Evolutionary conservation across 2,329 filamentous ascomycete genomes (phyloP).

Genomic region (Cercospora brassicicola): DNA sequence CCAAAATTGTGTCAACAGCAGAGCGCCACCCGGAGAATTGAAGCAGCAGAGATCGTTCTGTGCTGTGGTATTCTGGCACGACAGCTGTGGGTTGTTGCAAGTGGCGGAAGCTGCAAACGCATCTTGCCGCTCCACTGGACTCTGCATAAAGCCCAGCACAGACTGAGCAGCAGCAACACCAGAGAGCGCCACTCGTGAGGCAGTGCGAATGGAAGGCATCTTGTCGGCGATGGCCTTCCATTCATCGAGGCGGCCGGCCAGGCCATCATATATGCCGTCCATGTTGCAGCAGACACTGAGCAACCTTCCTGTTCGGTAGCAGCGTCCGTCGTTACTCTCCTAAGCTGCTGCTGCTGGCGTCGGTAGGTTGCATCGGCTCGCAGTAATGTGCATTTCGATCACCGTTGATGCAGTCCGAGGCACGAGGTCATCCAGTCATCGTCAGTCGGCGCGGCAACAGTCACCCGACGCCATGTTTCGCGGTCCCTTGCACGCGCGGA

Average conservation of each 20-base stretch:
- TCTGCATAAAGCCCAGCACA: slow-evolving; percentile 30
- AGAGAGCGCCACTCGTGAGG: slow-evolving; percentile 32
- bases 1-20: slow-evolving; percentile 78
- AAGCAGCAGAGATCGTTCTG: slow-evolving; percentile 72
- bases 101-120: slow-evolving; percentile 25
- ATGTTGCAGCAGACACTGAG: slow-evolving; percentile 1
- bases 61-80: slow-evolving; percentile 63
- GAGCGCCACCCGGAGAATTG: slow-evolving; percentile 68
- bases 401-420: slow-evolving; percentile 3
- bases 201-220: slow-evolving; percentile 35
- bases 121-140: slow-evolving; percentile 15
- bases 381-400: slow-evolving; percentile 10
- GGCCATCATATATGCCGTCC: slow-evolving; percentile 16
- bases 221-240: slow-evolving; percentile 25
- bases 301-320: slow-evolving; percentile 16
- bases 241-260: slow-evolving; percentile 12
- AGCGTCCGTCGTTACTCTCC: slow-evolving; percentile 5
- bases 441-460: neutral
- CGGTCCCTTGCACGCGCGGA: slow-evolving; percentile 10
- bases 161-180: slow-evolving; percentile 33
- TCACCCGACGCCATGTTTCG: slow-evolving; percentile 14
- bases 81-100: slow-evolving; percentile 52
- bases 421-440: slow-evolving; percentile 11
- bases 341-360: neutral
- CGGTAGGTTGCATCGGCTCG: neutral